A percentile compares a stretch with the other conserved stretches of the same genome.
These are phyloP conservation scores for Bruguiera gymnorhiza DNA, from an alignment of 345 rosid species.

Conservation along the genomic window DNA sequence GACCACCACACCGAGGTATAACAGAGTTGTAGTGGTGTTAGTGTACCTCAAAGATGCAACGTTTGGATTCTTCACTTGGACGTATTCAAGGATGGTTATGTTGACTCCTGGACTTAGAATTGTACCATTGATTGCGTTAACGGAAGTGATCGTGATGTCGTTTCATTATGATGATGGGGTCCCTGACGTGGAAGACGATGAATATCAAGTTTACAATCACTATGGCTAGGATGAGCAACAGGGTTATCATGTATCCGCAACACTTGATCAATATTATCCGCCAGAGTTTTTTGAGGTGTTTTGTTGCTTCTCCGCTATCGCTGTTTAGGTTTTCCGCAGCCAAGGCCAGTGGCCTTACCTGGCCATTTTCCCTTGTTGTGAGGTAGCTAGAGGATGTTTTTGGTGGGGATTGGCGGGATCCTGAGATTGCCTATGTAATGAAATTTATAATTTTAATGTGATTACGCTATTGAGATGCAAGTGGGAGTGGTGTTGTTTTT, in stretches of 20 bases:
- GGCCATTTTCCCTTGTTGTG: too few relatives aligned
- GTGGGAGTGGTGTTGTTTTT: too few relatives aligned
- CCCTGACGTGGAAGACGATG: constrained; percentile 62
- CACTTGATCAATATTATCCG: constrained; percentile 39
- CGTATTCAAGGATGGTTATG: constrained; percentile 50
- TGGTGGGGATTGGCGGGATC: too few relatives aligned
- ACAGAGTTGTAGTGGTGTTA: constrained; percentile 57
- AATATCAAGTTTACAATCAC: constrained; percentile 44
- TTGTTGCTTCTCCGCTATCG: too few relatives aligned
- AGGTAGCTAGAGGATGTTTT: too few relatives aligned
- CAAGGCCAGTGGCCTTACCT: too few relatives aligned
- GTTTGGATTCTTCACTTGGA: constrained; percentile 73
- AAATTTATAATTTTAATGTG: too few relatives aligned
- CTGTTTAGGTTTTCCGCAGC: too few relatives aligned
- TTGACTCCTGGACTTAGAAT: constrained; percentile 4
- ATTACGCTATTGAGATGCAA: too few relatives aligned
- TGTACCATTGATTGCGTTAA: constrained; percentile 27
- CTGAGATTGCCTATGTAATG: too few relatives aligned
- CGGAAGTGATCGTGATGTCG: constrained; percentile 39
- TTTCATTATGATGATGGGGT: constrained; percentile 56
- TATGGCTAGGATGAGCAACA: constrained; percentile 33
- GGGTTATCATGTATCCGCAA: constrained; percentile 40
- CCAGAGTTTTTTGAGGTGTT: constrained; percentile 5
- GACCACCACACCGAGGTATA: constrained; percentile 47
- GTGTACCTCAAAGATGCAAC: constrained; percentile 49